Base-by-base conservation (phyloP, 129 eudicot species). In the Sambucus nigra region DNA sequence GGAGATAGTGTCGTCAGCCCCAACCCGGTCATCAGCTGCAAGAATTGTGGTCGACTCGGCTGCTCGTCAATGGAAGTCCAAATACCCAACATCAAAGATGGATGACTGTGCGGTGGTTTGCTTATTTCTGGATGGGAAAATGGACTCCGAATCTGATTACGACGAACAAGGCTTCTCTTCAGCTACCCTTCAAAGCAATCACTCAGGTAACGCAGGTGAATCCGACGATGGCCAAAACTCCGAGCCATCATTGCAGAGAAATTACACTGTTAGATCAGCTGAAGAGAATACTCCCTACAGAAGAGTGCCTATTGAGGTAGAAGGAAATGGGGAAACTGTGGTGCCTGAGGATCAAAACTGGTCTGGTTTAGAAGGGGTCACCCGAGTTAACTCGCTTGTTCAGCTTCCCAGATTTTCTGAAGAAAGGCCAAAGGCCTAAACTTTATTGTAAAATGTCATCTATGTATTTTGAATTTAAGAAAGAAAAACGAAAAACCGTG, bases 281-380 rank as follows among this genome's bases (percentile, higher is more conserved):
- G 83, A 87, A 68, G 96, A 80, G 63, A 64, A 19, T 20, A 40
- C 13, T 40, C 52, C 18, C 38, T 42, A 47, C 38, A 53, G 54
- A 27, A 32, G 77, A 53, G 63, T 57, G 7, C 38, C 56, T 15
- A 61, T 39, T n/a, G 79, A 73, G 25, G 50, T 59, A 35, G 73
- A 80, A 51, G 64, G 54, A n/a, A 64, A 75, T 12, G 71, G 32
- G n/a, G 92, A 80, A 51, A 63, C 46, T 2, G 49, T 52, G 19
- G 61, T 7, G 3, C 20, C 12, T 0, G 88, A 82, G 63, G 96
- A 86, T 54, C 80, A 82, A 67, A 74, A 76, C 42, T 87, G 96
- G 96, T 91, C 91, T 5, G 95, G 99, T 45, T 77, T 91, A 84
- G 99, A 91, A 80, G 99, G 95, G 2, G 94, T 91, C 2, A 91